Conservation (phyloP, 1,139 yeast species). For the Saccharomycopsis hybrid region DNA sequence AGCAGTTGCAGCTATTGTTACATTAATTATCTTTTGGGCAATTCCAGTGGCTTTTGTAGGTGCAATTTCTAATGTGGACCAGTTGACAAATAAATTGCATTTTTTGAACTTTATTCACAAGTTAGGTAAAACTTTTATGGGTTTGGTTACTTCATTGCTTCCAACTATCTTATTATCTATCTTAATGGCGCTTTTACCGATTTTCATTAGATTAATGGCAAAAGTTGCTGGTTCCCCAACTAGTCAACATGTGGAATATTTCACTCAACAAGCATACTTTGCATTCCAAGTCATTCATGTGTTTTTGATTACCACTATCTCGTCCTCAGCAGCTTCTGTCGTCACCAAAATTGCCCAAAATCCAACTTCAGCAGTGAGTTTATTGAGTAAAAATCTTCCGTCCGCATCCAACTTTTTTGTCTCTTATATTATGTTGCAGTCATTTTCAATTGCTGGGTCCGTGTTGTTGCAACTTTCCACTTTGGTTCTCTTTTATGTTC, state of each 20-base stretch:
- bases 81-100: slow-evolving; percentile 51
- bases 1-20: slow-evolving; percentile 48
- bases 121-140: slow-evolving; percentile 53
- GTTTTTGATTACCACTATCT: slow-evolving; percentile 71
- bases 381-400: slow-evolving; percentile 57
- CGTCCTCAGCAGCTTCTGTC: slow-evolving; percentile 76
- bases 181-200: slow-evolving; percentile 73
- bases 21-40: slow-evolving; percentile 70
- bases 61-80: slow-evolving; percentile 66
- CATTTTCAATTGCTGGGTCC: slow-evolving; percentile 63
- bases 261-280: slow-evolving; percentile 80
- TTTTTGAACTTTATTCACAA: slow-evolving; percentile 58
- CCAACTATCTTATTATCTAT: slow-evolving; percentile 64
- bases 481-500: slow-evolving; percentile 36
- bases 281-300: slow-evolving; percentile 87
- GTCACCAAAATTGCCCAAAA: slow-evolving; percentile 46
- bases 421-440: slow-evolving; percentile 60
- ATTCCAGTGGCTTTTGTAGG: slow-evolving; percentile 84
- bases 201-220: slow-evolving; percentile 70
- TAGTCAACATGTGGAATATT: slow-evolving; percentile 63
- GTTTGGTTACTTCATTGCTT: slow-evolving; percentile 67
- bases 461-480: slow-evolving; percentile 48
- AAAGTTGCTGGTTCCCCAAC: slow-evolving; percentile 67
- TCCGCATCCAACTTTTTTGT: slow-evolving; percentile 67
- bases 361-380: slow-evolving; percentile 49